Evolutionary conservation across 768 basidiomycete species (phyloP), one percentile per base, ranked within the genome.

Genomic region (Hericium alpestre): DNA sequence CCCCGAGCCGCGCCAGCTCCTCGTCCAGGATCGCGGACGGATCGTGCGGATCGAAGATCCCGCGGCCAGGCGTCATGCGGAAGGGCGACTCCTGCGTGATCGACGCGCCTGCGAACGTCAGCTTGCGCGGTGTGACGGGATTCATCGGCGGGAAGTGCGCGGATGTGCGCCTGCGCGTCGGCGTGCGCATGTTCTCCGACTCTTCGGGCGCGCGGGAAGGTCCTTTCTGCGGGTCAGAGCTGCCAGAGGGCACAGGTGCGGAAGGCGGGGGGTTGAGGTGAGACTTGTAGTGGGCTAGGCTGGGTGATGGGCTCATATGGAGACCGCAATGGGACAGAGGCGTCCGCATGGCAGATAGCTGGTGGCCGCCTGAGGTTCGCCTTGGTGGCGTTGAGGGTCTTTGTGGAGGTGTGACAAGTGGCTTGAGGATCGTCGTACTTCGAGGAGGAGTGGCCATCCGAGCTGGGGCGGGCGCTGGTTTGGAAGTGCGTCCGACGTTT

Each of bases 1-100:
- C 74, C 73, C 74, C 57, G 63, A 72, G 48, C 61, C 83, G 72
- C 51, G 76, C 79, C 55, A 91, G 71, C 57, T 91, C 89, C 51
- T 90, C 89, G 51, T 88, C 85, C 22, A 90, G 71, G 46, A 88
- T 63, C 37, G 78, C 72, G 37, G 78, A 72, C 3, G 87, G 85
- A 67, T 89, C 85, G 60, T 86, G 82, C 32, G 87, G 86, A 65
- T 89, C 87, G 60, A 80, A 82, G 37, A 86, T 74, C 64, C 71
- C 58, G 2, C 77, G 70, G 47, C 77, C 73, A 32, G 32, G 32
- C 32, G 32, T 32, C 32, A 7, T 32, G 32, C 32, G 32, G 67
- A 77, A 79, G 1, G 76, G 74, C 10, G 73, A 75, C 59, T 75
- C 73, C n/a, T 51, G 52, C 16, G 20, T 50, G 32, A 32, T 32